These are phyloP conservation scores for Tuber indicum DNA, from an alignment of 495 filamentous ascomycete species.

Conservation along the genomic window DNA sequence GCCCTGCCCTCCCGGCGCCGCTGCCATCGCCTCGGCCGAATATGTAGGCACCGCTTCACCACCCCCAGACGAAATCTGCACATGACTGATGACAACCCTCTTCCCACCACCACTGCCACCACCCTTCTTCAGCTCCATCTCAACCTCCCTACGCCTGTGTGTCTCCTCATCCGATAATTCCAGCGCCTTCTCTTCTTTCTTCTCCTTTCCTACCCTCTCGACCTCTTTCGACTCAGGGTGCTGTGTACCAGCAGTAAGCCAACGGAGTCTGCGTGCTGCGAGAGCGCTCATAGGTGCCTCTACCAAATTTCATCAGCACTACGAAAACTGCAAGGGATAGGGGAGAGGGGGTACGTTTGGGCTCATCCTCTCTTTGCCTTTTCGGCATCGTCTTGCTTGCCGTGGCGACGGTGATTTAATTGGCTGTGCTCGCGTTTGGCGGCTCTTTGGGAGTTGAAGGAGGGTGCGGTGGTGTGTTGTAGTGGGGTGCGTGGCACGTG, in stretches of 20 bases:
- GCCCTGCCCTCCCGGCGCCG: slow-evolving; percentile 13
- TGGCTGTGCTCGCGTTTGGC: background rate
- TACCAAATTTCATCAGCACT: slow-evolving; percentile 7
- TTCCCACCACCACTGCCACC: background rate
- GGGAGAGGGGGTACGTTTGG: slow-evolving; percentile 2
- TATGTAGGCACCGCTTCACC: background rate
- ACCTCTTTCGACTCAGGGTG: background rate
- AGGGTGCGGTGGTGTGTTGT: background rate
- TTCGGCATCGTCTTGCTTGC: slow-evolving; percentile 27
- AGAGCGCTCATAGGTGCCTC: slow-evolving; percentile 30
- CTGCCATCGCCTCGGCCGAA: background rate
- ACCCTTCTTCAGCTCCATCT: slow-evolving; percentile 18
- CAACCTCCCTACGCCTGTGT: slow-evolving; percentile 8
- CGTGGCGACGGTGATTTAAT: slow-evolving; percentile 7
- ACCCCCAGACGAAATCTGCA: background rate
- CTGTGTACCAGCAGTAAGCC: background rate
- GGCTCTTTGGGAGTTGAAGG: background rate
- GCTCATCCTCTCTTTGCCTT: slow-evolving; percentile 23
- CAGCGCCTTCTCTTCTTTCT: background rate
- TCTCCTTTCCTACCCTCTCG: slow-evolving; percentile 7
- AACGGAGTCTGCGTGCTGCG: slow-evolving; percentile 29
- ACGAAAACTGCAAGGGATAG: background rate
- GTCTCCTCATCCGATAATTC: slow-evolving; percentile 3
- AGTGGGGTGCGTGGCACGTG: background rate
- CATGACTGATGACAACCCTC: background rate